Base-by-base conservation (phyloP, 345 rosid genomes). In the Gossypium australe region DNA sequence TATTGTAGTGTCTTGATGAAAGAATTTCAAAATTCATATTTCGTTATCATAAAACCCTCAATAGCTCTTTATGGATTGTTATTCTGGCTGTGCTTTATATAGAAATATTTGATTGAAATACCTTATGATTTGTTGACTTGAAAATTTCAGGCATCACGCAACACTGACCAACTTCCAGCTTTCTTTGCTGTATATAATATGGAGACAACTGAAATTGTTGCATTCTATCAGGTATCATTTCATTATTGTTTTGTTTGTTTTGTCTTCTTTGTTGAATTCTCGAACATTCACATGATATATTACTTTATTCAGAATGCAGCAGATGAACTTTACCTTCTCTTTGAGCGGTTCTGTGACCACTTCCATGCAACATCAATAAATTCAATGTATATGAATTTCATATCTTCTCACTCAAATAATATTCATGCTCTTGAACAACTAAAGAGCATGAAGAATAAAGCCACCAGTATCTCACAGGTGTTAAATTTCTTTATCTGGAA, bases 121-220 rank as follows among this genome's bases (percentile, higher is more conserved):
- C 75, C 49, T 45, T 4, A 52, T 83, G 55, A 73, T 56, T 72
- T 65, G 29, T 63, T 44, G 56, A 47, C 56, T 61, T 11, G 78
- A 78, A 78, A 79, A 71, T 64, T 76, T 82, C 87, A 89, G 92
- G 87, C 83, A 67, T 82, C 90, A 43, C 85, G 97, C 78, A 88
- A 78, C 74, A 82, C 88, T 79, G 97, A 94, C 84, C 80, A 82
- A 69, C 93, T 84, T 69, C 84, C 86, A n/a, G 89, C 98, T 51
- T 95, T 95, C 82, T 95, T 93, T 70, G 97, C 93, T 9, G 97
- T 95, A 55, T 95, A 95, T 85, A 87, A 93, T 82, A 95, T 95
- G 98, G 99, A 92, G 81, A 91, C 98, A 74, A 91, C 99, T 48
- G 97, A 95, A 78, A 84, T 95, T 76, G 89, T 93, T 81, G 94